These are phyloP conservation scores for Asterionellopsis glacialis DNA, from an alignment of 108 stramenopile genomes.

Conservation along the genomic window DNA sequence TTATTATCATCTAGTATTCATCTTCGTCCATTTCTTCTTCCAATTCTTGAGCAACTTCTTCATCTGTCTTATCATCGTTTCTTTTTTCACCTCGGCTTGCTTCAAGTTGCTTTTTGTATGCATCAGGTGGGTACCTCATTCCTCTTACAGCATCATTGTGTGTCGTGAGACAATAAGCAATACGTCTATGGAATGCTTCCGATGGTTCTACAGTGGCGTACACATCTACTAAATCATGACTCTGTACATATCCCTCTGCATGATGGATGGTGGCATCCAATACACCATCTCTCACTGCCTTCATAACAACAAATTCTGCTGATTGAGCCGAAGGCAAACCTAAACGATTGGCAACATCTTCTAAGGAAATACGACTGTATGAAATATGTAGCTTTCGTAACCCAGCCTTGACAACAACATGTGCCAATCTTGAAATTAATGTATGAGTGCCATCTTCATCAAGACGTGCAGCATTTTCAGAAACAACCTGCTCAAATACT, in stretches of 20 bases:
- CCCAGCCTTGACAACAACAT: constrained; percentile 97
- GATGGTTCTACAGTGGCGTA: constrained; percentile 96
- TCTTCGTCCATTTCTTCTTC: constrained; percentile 85
- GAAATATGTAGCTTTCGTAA: constrained; percentile 90
- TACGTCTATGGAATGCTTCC: constrained; percentile 97
- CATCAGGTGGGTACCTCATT: constrained; percentile 97
- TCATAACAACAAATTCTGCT: constrained; percentile 97
- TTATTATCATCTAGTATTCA: constrained; percentile 34
- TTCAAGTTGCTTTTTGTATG: constrained; percentile 88
- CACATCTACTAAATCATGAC: constrained; percentile 92
- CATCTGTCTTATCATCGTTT: constrained; percentile 84
- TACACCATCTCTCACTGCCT: constrained; percentile 98
- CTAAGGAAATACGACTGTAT: constrained; percentile 83
- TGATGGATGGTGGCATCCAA: constrained; percentile 98
- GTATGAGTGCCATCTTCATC: constrained; percentile 85
- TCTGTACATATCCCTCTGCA: constrained; percentile 82
- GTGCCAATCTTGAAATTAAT: constrained; percentile 92
- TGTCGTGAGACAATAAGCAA: constrained; percentile 97
- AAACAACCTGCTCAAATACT: constrained; percentile 74
- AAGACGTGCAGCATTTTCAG: constrained; percentile 57
- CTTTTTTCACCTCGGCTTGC: constrained; percentile 64
- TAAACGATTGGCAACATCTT: constrained; percentile 89
- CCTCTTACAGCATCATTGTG: constrained; percentile 97
- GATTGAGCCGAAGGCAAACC: constrained; percentile 76
- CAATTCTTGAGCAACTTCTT: constrained; percentile 83